Evolutionary conservation across 495 filamentous ascomycete genomes (phyloP).

Genomic region (Cairneyella variabilis): DNA sequence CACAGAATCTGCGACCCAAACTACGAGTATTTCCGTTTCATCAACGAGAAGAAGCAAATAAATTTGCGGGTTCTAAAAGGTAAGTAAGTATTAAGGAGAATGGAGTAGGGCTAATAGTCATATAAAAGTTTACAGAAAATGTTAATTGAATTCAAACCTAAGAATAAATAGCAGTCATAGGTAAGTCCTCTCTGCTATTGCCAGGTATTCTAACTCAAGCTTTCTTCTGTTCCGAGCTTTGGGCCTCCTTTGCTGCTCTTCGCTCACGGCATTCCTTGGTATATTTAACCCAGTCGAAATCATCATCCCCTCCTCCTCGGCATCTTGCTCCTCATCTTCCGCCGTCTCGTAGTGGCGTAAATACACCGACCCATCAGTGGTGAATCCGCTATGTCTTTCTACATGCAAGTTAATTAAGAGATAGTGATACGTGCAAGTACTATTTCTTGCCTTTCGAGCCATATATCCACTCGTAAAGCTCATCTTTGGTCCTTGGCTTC

Average conservation of each 20-base stretch:
- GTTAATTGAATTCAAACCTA: too few species aligned
- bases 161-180: too few species aligned
- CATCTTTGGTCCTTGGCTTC: constrained; percentile 10
- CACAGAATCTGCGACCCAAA: too few species aligned
- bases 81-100: too few species aligned
- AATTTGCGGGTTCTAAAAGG: too few species aligned
- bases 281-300: constrained; percentile 15
- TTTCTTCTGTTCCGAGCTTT: too few species aligned
- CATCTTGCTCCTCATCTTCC: constrained; percentile 9
- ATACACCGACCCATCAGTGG: constrained; percentile 4
- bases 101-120: too few species aligned
- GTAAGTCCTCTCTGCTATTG: too few species aligned
- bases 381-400: constrained; percentile 6
- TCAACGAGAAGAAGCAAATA: too few species aligned
- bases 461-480: constrained; percentile 10
- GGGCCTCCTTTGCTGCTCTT: constrained; percentile 9
- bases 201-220: too few species aligned
- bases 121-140: too few species aligned
- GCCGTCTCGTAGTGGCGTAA: constrained; percentile 8
- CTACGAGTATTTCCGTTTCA: too few species aligned
- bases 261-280: constrained; percentile 19
- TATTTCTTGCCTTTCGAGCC: constrained; percentile 12
- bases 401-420: constrained; percentile 13
- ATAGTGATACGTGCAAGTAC: constrained; percentile 13
- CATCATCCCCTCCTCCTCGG: constrained; percentile 13